Conservation (phyloP, 768 basidiomycete genomes). For the Hygrocybe punicea region DNA sequence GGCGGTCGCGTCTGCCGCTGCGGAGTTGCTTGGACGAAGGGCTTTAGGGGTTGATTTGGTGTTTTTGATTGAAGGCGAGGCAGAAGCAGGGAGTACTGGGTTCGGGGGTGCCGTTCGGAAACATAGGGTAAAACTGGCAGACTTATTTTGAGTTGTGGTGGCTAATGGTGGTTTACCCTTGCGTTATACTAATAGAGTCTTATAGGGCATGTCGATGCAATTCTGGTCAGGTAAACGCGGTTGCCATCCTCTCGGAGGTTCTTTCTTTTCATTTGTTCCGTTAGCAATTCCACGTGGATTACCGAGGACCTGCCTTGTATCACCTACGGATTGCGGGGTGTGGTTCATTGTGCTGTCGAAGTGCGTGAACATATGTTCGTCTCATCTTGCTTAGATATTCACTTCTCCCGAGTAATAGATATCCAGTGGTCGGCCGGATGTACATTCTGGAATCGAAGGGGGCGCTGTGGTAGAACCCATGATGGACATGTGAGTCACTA, state of each 20-base stretch:
- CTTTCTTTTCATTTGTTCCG: not conserved
- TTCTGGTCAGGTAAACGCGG: conserved; percentile 70
- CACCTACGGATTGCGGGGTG: conserved; percentile 92
- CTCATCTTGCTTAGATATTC: not conserved
- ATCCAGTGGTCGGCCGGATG: conserved; percentile 67
- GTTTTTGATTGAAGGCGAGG: conserved; percentile 93
- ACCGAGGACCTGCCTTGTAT: conserved; percentile 89
- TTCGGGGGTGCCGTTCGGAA: conserved; percentile 73
- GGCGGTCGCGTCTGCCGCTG: conserved; percentile 85
- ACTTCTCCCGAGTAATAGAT: conserved; percentile 51
- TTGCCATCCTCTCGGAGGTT: not conserved
- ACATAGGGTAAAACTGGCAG: conserved; percentile 55
- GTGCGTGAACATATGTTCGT: conserved; percentile 32
- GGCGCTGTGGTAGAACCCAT: conserved; percentile 87
- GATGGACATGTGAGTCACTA: conserved; percentile 74
- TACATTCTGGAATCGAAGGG: conserved; percentile 93
- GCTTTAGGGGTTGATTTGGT: conserved; percentile 83
- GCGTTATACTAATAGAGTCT: conserved; percentile 46
- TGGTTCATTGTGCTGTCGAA: conserved; percentile 82
- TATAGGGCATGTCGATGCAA: conserved; percentile 86
- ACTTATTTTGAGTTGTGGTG: not conserved
- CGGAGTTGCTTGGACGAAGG: conserved; percentile 67
- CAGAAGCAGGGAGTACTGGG: conserved; percentile 89
- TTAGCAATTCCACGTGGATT: conserved; percentile 95
- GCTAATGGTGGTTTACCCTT: not conserved